Conservation (phyloP, 352 stramenopile species). For the Aphanomyces euteiches region DNA sequence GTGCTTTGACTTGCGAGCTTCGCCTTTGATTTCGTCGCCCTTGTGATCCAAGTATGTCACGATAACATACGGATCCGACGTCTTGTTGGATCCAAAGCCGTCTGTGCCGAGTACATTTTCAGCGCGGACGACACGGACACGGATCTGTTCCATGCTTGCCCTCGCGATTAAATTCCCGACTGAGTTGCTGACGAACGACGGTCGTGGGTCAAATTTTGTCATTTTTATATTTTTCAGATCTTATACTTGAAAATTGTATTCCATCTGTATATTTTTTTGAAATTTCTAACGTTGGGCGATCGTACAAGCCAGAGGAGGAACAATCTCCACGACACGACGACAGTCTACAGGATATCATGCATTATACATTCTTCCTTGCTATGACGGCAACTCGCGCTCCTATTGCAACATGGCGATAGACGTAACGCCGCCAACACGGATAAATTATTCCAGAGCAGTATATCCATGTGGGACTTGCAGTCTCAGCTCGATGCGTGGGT, state of each 20-base stretch:
- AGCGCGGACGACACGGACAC: slow-evolving; percentile 17
- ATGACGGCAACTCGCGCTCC: too few relatives aligned
- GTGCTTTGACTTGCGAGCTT: slow-evolving; percentile 60
- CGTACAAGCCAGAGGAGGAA: background rate
- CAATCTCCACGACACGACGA: background rate
- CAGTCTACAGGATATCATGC: slow-evolving; percentile 1
- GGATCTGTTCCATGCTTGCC: slow-evolving; percentile 24
- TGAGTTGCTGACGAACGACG: slow-evolving; percentile 1
- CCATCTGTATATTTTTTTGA: background rate
- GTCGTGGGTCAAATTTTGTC: background rate
- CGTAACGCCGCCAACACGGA: too few relatives aligned
- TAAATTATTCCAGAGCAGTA: too few relatives aligned
- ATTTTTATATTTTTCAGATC: slow-evolving; percentile 7
- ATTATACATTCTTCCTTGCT: background rate
- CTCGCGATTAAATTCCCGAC: slow-evolving; percentile 10
- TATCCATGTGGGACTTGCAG: too few relatives aligned
- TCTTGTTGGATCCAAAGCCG: slow-evolving; percentile 30
- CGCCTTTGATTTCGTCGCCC: slow-evolving; percentile 38
- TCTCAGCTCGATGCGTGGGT: too few relatives aligned
- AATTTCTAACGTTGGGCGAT: slow-evolving; percentile 13
- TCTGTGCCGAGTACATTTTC: slow-evolving; percentile 19
- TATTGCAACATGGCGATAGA: too few relatives aligned
- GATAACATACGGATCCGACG: slow-evolving; percentile 56
- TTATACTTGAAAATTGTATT: background rate
- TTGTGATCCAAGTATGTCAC: slow-evolving; percentile 71